Base-by-base conservation (phyloP, 768 basidiomycete genomes). In the Cantharellus anzutake region DNA sequence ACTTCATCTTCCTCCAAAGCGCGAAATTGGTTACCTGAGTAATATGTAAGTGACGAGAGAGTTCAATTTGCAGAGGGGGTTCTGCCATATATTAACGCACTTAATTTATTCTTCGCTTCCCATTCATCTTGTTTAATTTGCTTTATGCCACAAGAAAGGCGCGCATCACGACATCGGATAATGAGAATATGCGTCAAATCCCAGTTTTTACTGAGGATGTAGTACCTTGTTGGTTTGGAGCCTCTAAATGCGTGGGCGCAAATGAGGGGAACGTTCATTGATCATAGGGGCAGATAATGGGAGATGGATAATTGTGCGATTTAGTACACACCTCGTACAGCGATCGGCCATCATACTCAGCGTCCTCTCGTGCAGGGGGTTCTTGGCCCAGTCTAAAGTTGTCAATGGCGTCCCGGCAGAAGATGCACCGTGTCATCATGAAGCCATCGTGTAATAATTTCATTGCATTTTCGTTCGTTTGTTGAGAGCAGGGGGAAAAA, bases 91-190 rank as follows among this genome's bases (percentile, higher is more conserved):
- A n/a, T 37, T 16, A n/a, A 61, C 67, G 35, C 60, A 71, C 71
- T 76, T 71, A 91, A 78, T 69, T 88, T 89, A 62, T 80, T 86
- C 68, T 85, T 85, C 69, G 88, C 85, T 68, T 91, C 88, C 85
- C 86, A 91, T 79, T 91, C 86, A 69, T 91, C 88, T 71, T 91
- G 86, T 70, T 90, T 89, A 64, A 86, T 86, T 66, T 82, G 80
- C 86, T 88, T 65, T 16, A 63, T 63, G 7, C 14, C 29, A 40
- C 20, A 56, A 56, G 41, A 59, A 58, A 59, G 50, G 41, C 56
- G 39, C 53, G 62, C 3, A 60, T 39, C 20, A 29, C 20, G 20
- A 29, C 20, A 29, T 29, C 20, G 20, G 20, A 29, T 29, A 29
- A 29, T 29, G 20, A 29, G 20, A 29, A 29, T 29, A 29, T 29